Percentiles rank a stretch among this genome's conserved stretches.
These are phyloP conservation scores for Debaryomycetaceae sp. DNA, from an alignment of 1,139 yeast species.

Conservation along the genomic window DNA sequence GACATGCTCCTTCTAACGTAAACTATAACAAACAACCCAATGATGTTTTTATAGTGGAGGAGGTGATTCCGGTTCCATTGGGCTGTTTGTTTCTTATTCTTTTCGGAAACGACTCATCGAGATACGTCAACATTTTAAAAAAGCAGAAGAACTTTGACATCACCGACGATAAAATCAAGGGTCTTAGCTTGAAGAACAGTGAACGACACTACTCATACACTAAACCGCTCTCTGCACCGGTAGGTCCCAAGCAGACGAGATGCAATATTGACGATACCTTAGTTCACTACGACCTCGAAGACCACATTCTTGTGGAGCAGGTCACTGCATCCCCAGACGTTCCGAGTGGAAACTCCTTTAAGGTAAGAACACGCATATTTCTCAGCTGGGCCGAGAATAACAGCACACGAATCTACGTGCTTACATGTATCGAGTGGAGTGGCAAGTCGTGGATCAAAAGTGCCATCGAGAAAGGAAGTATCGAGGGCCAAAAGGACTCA, in stretches of 20 bases:
- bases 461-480: constrained; percentile 86
- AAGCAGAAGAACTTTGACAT: constrained; percentile 74
- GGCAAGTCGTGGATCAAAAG: constrained; percentile 94
- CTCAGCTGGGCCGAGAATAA: constrained; percentile 79
- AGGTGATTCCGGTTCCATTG: constrained; percentile 66
- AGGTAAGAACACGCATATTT: constrained; percentile 63
- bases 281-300: constrained; percentile 59
- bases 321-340: constrained; percentile 87
- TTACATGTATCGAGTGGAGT: constrained; percentile 79
- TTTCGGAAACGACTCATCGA: constrained; percentile 70
- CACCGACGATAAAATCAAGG: constrained; percentile 47
- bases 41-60: constrained; percentile 65
- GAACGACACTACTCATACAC: constrained; percentile 65
- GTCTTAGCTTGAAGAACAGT: constrained; percentile 25
- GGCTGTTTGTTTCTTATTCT: constrained; percentile 71
- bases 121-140: constrained; percentile 52
- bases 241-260: constrained; percentile 93
- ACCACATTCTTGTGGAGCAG: constrained; percentile 58
- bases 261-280: constrained; percentile 75
- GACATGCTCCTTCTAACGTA: constrained; percentile 35
- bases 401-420: constrained; percentile 57
- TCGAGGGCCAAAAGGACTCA: constrained; percentile 82
- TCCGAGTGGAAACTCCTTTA: constrained; percentile 85
- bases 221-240: constrained; percentile 77
- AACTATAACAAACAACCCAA: constrained; percentile 50